phyloP scores from a whole-genome alignment of 2,329 filamentous ascomycete genomes.

The Fusarium aywerte region DNA sequence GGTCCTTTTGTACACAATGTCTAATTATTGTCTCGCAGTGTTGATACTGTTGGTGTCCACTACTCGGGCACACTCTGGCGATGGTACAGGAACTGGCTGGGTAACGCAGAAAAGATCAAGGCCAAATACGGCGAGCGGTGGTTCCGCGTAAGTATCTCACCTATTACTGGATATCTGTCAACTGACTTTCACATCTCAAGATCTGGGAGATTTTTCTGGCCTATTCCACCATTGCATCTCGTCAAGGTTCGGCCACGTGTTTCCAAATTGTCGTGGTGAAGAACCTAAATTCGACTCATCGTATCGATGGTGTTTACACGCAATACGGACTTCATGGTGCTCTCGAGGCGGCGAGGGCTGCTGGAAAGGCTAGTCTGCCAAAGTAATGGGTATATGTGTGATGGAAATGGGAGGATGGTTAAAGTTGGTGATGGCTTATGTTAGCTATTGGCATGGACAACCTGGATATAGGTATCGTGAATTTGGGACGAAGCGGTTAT shows the following conservation, averaged over 20 bases:
- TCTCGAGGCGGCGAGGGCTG: slow-evolving; percentile 49
- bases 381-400: not conserved
- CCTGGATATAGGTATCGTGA: no score
- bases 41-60: slow-evolving; percentile 93
- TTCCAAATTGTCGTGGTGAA: slow-evolving; percentile 89
- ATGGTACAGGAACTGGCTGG: slow-evolving; percentile 98
- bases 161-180: accelerated
- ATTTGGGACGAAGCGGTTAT: no score
- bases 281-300: slow-evolving; percentile 89
- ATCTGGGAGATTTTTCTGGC: slow-evolving; percentile 95
- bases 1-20: accelerated
- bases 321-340: slow-evolving; percentile 78
- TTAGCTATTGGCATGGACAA: not conserved
- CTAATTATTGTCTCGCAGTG: slow-evolving; percentile 45
- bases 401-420: accelerated
- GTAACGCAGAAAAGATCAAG: slow-evolving; percentile 87
- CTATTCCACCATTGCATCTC: slow-evolving; percentile 83
- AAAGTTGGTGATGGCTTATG: no score
- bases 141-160: slow-evolving; percentile 76
- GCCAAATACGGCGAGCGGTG: slow-evolving; percentile 92
- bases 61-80: slow-evolving; percentile 95
- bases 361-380: slow-evolving; percentile 40
- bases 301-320: slow-evolving; percentile 75
- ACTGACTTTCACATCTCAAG: slow-evolving; percentile 54
- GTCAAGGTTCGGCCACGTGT: slow-evolving; percentile 86